A percentile compares a stretch with the other conserved stretches of the same genome.
Evolutionary conservation across 1,284 basidiomycete species (phyloP).

Genomic region (Rhodotorula glutinis): DNA sequence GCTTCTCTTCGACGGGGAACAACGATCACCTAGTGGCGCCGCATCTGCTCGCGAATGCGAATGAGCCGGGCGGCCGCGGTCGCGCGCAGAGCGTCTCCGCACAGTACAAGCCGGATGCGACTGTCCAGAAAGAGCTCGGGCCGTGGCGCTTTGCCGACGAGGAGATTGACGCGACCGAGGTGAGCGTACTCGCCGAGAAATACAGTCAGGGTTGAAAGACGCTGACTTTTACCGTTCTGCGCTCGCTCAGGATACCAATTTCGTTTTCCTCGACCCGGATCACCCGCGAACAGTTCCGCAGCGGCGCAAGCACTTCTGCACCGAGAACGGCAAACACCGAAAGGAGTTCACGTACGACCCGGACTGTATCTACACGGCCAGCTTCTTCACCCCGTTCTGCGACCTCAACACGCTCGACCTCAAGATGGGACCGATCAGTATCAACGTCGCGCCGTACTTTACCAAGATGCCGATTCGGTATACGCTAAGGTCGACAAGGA

Average conservation of each 20-base stretch:
- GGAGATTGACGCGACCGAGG: constrained; percentile 49
- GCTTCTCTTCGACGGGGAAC: constrained; percentile 24
- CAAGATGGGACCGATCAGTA: constrained; percentile 11
- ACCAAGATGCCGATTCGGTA: constrained; percentile 51
- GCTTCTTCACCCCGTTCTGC: constrained; percentile 41
- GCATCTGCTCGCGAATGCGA: constrained; percentile 35
- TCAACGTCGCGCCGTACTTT: constrained; percentile 38
- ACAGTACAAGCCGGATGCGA: constrained; percentile 4
- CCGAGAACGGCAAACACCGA: constrained; percentile 42
- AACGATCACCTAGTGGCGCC: constrained; percentile 44
- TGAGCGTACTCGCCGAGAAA: constrained; percentile 9
- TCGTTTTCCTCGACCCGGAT: constrained; percentile 48
- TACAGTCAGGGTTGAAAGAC: too few relatives aligned
- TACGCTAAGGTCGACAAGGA: constrained; percentile 47
- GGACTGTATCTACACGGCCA: constrained; percentile 37
- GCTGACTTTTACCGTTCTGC: too few relatives aligned
- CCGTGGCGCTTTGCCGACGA: constrained; percentile 50
- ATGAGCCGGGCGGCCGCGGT: background rate
- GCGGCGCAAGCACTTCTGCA: constrained; percentile 49
- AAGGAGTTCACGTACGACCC: constrained; percentile 48
- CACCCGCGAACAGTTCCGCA: constrained; percentile 46
- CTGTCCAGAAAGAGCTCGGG: constrained; percentile 40
- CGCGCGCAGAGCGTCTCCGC: constrained; percentile 5
- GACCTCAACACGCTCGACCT: constrained; percentile 44
- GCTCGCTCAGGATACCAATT: constrained; percentile 47